phyloP scores from a whole-genome alignment of 148 eudicot genomes.

The Fallopia convolvulus region DNA sequence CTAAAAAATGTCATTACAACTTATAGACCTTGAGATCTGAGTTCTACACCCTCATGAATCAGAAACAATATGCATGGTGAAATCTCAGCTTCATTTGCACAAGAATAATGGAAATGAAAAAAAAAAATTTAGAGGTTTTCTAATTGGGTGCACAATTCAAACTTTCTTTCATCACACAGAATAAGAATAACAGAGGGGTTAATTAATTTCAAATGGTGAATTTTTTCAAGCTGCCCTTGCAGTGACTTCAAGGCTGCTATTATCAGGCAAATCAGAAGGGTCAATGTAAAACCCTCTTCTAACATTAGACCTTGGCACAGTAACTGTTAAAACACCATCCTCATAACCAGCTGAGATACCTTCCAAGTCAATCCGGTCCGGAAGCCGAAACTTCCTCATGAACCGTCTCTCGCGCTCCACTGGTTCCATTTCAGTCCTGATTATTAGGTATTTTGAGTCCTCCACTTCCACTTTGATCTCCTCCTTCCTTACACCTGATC shows the following conservation, averaged over 20 bases:
- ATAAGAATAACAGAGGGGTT: background rate
- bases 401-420: slow-evolving; percentile 26
- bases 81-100: too few relatives aligned
- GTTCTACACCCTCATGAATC: too few relatives aligned
- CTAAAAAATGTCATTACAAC: too few relatives aligned
- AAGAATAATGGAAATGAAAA: too few relatives aligned
- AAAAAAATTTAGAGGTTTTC: too few relatives aligned
- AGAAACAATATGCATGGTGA: too few relatives aligned
- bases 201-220: background rate
- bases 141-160: background rate
- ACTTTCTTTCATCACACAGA: background rate
- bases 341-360: slow-evolving; percentile 65
- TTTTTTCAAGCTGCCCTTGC: slow-evolving; percentile 59
- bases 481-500: slow-evolving; percentile 58
- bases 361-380: slow-evolving; percentile 38
- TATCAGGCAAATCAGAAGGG: slow-evolving; percentile 32
- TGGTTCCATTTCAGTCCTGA: slow-evolving; percentile 34
- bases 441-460: slow-evolving; percentile 60
- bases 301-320: slow-evolving; percentile 32
- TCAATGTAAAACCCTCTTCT: slow-evolving; percentile 50
- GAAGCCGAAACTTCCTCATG: slow-evolving; percentile 61
- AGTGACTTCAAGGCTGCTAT: slow-evolving; percentile 14
- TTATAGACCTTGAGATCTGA: too few relatives aligned
- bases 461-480: slow-evolving; percentile 67
- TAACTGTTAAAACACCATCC: slow-evolving; percentile 59